Base-by-base conservation (phyloP, 129 eudicot genomes). In the Apium graveolens region DNA sequence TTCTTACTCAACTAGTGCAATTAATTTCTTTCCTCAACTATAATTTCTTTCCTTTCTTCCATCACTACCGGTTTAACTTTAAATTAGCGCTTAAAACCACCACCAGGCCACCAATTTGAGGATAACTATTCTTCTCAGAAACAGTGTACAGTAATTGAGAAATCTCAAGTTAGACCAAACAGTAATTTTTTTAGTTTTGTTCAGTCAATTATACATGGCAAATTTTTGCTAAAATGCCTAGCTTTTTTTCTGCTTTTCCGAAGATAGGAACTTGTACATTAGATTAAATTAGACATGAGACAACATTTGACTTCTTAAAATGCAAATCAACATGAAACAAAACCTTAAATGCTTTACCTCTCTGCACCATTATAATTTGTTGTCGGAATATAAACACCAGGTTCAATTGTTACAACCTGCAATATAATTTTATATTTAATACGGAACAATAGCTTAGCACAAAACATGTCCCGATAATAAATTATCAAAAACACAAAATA, bases 391-490 rank as follows among this genome's bases (percentile, higher is more conserved):
- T 91, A 95, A 44, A 91, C 83, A 75, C 98, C 98, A 39, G 98
- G 98, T 83, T 95, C 98, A 88, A 95, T 95, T 78, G 98, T 95
- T 80, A 95, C 90, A 70, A 91, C 95, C 98, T 95, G 89, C 76
- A 78, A 80, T 62, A 53, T 62, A 45, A 78, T 76, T 24, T 70
- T 65, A 44, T 7, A 78, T 48, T 42, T 41, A 17, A 53, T 35
- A 76, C 70, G 39, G 45, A 81, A 68, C 39, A 49, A 81, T 16
- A 76, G 77, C 24, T 38, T 9, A 41, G 34, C 45, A 42, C 55
- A 26, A 39, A 39, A 24, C 4, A 38, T 14, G 72, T 39, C 2
- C 34, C 14, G 6, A 41, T 16, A 4, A 41, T 16, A 4, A n/a
- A n/a, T 21, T 29, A 26, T 66, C 21, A 66, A 7, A 57, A 8